These are phyloP conservation scores for Ganoderma resinaceum DNA, from an alignment of 1,284 basidiomycete genomes.

Conservation along the genomic window DNA sequence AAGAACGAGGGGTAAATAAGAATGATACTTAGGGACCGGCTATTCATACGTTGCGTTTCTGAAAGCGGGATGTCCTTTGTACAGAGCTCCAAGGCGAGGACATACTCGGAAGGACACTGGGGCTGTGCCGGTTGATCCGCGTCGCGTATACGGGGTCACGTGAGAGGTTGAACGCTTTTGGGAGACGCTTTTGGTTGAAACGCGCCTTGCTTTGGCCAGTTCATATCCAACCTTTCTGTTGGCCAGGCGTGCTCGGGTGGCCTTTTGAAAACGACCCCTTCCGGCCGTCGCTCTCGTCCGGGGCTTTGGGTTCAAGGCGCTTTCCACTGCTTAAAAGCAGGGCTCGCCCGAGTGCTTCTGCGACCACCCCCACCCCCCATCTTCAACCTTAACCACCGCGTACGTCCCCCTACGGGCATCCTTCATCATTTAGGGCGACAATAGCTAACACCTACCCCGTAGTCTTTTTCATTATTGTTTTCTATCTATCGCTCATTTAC, in stretches of 20 bases:
- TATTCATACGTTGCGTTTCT: neutral
- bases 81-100: neutral
- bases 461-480: neutral
- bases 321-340: constrained; percentile 14
- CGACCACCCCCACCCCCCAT: constrained; percentile 2
- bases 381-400: constrained; percentile 5
- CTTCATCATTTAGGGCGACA: no score
- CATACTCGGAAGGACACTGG: neutral
- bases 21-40: neutral
- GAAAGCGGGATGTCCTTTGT: neutral
- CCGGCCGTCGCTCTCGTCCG: constrained; percentile 1
- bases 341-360: neutral
- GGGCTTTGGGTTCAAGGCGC: constrained; percentile 7
- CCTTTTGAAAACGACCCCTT: constrained; percentile 4
- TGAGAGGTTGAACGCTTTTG: neutral
- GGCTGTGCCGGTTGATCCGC: neutral
- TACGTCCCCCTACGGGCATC: constrained; percentile 7
- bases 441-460: neutral
- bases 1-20: neutral
- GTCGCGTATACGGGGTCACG: constrained; percentile 1
- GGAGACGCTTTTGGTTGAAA: constrained; percentile 2
- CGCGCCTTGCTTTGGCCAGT: neutral
- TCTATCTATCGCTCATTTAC: constrained; percentile 6
- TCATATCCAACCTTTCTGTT: neutral
- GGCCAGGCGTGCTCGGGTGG: constrained; percentile 1